phyloP scores from a whole-genome alignment of 345 rosid species.

The Ceriops decandra region DNA sequence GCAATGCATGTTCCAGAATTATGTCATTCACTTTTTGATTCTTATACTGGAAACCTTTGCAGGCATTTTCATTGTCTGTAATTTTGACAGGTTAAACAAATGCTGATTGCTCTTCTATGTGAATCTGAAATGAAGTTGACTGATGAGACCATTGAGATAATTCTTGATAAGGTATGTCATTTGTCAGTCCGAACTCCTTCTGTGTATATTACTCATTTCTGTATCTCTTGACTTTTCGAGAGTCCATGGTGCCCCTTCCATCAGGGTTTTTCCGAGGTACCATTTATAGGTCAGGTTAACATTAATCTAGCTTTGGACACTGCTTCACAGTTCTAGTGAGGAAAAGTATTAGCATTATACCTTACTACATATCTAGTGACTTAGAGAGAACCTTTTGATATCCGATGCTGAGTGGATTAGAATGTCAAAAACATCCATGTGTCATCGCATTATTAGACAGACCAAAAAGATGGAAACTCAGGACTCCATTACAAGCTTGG shows the following conservation, averaged over 20 bases:
- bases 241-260: not conserved
- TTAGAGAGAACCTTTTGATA: too few relatives aligned
- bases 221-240: not conserved
- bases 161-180: conserved; percentile 77
- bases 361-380: too few relatives aligned
- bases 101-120: conserved; percentile 93
- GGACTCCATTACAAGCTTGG: too few relatives aligned
- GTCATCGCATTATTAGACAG: too few relatives aligned
- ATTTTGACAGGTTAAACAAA: conserved; percentile 85
- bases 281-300: too few relatives aligned
- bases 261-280: too few relatives aligned
- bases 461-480: too few relatives aligned
- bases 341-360: too few relatives aligned
- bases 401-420: too few relatives aligned
- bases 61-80: conserved; percentile 27
- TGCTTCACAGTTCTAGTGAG: too few relatives aligned
- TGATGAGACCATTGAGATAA: conserved; percentile 91
- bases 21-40: conserved; percentile 10
- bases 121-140: conserved; percentile 97
- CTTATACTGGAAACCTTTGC: conserved; percentile 15
- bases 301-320: too few relatives aligned
- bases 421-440: too few relatives aligned
- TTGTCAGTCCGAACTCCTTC: not conserved
- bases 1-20: not conserved
- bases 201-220: not conserved